Percentiles rank a stretch among this genome's conserved stretches.
These are phyloP conservation scores for Magnusiomyces paraingens DNA, from an alignment of 1,139 yeast genomes.

Conservation along the genomic window DNA sequence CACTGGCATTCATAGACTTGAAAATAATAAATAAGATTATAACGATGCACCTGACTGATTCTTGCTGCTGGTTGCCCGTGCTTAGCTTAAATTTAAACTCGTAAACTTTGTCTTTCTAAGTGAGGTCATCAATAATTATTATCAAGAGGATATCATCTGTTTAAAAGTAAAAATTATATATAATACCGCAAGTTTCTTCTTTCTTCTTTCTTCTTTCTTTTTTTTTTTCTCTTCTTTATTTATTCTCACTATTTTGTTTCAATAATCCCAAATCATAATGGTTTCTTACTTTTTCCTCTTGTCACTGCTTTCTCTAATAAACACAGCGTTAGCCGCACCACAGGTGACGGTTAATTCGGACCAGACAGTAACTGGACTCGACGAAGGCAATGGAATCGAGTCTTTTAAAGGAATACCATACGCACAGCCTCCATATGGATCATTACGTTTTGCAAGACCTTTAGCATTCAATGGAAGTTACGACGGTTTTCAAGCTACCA, in stretches of 20 bases:
- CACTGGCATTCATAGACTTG: too few relatives aligned
- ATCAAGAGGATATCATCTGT: too few relatives aligned
- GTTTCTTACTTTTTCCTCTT: not conserved
- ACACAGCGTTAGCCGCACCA: not conserved
- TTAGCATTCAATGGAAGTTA: constrained; percentile 1
- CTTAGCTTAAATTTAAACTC: too few relatives aligned
- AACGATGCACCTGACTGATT: too few relatives aligned
- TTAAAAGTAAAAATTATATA: too few relatives aligned
- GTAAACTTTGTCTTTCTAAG: too few relatives aligned
- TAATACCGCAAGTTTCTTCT: too few relatives aligned
- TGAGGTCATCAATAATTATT: too few relatives aligned
- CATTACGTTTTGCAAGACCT: constrained; percentile 20
- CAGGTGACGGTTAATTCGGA: not conserved
- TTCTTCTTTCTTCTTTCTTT: not conserved
- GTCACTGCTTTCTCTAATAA: not conserved
- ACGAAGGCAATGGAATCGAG: constrained; percentile 10
- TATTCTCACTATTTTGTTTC: too few relatives aligned
- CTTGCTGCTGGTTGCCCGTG: too few relatives aligned
- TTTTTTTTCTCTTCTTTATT: not conserved
- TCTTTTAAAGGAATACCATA: constrained; percentile 20
- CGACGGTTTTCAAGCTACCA: constrained; percentile 2
- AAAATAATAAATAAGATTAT: too few relatives aligned
- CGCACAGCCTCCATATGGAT: constrained; percentile 24
- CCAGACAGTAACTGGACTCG: not conserved
- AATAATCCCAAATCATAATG: too few relatives aligned